Percentiles rank a stretch among this genome's conserved stretches.
Evolutionary conservation across 129 eudicot species (phyloP).

Genomic region (Lactuca saligna): DNA sequence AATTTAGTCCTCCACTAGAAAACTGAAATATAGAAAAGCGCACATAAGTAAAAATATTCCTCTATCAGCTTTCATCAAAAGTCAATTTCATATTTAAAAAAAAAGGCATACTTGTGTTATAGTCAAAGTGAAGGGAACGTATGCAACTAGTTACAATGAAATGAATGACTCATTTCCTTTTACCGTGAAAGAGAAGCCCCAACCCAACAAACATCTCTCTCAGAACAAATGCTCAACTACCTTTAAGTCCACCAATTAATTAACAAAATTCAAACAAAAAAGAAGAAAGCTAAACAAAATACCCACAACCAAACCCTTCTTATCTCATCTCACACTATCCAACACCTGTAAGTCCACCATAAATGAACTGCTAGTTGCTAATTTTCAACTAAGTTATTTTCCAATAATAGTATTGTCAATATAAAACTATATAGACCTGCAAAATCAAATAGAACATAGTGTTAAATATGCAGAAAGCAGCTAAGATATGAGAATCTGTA

Average conservation of each 20-base stretch:
- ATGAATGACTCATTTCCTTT: too few species aligned
- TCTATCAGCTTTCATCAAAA: too few species aligned
- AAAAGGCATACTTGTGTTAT: constrained; percentile 70
- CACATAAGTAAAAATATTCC: too few species aligned
- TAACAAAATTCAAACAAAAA: not conserved
- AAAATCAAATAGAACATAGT: not conserved
- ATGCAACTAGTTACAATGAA: constrained; percentile 74
- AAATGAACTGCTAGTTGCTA: too few species aligned
- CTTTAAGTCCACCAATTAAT: constrained; percentile 10
- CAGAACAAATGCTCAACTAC: constrained; percentile 15
- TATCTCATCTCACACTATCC: too few species aligned
- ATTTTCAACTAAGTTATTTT: too few species aligned
- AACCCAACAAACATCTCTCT: constrained; percentile 55
- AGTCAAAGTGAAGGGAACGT: constrained; percentile 74
- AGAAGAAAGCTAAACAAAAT: not conserved
- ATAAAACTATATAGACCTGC: not conserved
- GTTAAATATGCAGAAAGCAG: not conserved
- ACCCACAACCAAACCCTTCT: not conserved
- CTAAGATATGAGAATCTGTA: not conserved
- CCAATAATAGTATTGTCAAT: too few species aligned
- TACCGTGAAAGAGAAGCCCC: not conserved
- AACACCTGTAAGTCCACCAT: too few species aligned
- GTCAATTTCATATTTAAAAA: constrained; percentile 1
- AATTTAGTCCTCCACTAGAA: too few species aligned
- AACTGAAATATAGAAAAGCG: too few species aligned